A percentile compares a stretch with the other conserved stretches of the same genome.
Evolutionary conservation across 805 yeast species (phyloP).

Genomic region (Nematodospora valgi): DNA sequence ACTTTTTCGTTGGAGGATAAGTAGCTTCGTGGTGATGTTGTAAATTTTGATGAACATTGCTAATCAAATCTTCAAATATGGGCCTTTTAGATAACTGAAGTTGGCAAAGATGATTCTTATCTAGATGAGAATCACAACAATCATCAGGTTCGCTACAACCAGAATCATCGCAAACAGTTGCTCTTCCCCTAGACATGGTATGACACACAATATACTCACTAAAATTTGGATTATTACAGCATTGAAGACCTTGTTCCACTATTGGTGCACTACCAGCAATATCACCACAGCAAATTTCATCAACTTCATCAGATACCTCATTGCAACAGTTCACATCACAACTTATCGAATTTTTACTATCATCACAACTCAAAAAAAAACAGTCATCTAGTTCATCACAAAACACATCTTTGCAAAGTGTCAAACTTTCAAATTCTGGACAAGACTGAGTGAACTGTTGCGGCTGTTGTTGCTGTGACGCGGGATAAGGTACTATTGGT

Average conservation of each 20-base stretch:
- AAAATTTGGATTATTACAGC: constrained; percentile 12
- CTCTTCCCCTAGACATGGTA: not conserved
- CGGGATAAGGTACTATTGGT: too few species aligned
- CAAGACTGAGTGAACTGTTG: constrained; percentile 14
- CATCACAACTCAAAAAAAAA: constrained; percentile 35
- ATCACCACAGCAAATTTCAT: constrained; percentile 9
- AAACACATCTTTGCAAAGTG: constrained; percentile 36
- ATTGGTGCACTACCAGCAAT: too few species aligned
- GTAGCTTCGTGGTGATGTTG: constrained; percentile 8
- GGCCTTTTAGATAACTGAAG: constrained; percentile 26
- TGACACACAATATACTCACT: constrained; percentile 2
- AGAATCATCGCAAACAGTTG: constrained; percentile 3
- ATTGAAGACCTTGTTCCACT: constrained; percentile 2
- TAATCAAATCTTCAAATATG: constrained; percentile 37
- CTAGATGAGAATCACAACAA: constrained; percentile 9
- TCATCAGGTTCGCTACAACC: constrained; percentile 8
- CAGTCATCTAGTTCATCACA: constrained; percentile 45
- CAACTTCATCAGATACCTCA: not conserved
- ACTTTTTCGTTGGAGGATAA: constrained; percentile 9
- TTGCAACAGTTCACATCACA: constrained; percentile 7
- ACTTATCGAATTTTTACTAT: constrained; percentile 4
- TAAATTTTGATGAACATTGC: constrained; percentile 31
- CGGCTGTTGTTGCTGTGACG: constrained; percentile 1
- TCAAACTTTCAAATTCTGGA: constrained; percentile 28
- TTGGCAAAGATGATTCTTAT: constrained; percentile 25